phyloP scores from a whole-genome alignment of 108 stramenopile genomes.

The Cyclostephanos invisitatus region DNA sequence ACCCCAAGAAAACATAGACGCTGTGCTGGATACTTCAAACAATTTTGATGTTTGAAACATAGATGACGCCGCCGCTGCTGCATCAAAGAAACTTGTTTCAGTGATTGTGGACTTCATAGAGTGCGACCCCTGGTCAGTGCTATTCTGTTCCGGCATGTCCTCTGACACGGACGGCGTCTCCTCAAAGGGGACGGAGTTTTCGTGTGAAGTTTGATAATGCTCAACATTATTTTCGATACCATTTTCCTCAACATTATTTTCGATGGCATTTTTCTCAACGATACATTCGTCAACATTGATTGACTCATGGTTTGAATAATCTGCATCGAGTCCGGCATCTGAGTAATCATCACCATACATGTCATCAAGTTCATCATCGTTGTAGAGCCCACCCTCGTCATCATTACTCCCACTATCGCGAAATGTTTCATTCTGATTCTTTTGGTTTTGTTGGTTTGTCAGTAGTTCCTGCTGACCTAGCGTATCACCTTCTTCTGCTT shows the following conservation, averaged over 20 bases:
- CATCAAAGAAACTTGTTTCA: conserved; percentile 14
- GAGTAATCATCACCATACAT: conserved; percentile 50
- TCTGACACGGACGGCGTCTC: neutral
- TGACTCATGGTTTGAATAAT: conserved; percentile 6
- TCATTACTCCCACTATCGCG: conserved; percentile 8
- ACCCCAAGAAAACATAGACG: conserved; percentile 25
- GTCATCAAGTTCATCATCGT: conserved; percentile 42
- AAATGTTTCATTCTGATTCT: neutral
- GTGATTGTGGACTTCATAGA: neutral
- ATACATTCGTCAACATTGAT: conserved; percentile 2
- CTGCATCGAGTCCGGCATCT: conserved; percentile 29
- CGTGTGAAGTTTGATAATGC: conserved; percentile 2
- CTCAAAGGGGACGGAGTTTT: neutral
- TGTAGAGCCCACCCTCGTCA: conserved; percentile 26
- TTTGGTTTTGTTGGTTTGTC: neutral
- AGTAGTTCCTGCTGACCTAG: neutral
- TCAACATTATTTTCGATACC: neutral
- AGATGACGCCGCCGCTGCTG: conserved; percentile 9
- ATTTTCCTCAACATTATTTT: too few species aligned
- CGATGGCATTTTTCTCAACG: neutral
- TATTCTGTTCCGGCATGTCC: neutral
- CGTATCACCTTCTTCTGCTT: conserved; percentile 8
- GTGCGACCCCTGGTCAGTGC: neutral
- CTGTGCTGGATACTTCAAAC: conserved; percentile 17
- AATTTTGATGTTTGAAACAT: conserved; percentile 11